Evolutionary conservation across 345 rosid genomes (phyloP), one percentile per base, ranked within the genome.

Genomic region (Ceriops zippeliana): DNA sequence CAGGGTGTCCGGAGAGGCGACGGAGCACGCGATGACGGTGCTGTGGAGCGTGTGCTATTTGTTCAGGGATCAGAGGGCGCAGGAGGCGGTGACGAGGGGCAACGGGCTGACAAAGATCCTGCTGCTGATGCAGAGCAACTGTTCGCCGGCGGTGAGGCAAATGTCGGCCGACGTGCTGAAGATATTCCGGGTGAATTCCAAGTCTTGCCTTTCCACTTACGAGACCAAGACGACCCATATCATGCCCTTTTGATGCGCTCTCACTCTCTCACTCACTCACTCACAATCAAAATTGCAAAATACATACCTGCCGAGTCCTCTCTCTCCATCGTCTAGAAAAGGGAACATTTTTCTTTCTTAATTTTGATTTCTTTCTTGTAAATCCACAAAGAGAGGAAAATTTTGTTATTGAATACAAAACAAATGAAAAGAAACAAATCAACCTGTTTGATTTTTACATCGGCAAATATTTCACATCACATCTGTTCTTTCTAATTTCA

Each of bases 221-320:
- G 85, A 89, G n/a, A 93, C 98, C 19, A 88, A 89, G 65, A 88
- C 97, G 34, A 93, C 95, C 63, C 98, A 91, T 77, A 89, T 93
- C 56, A 89, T 81, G 82, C 98, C 98, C 47, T 89, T 87, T 73
- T 93, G 92, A 93, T 69, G 49, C 49, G 13, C 47, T 30, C 35
- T 24, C 26, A 22, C 24, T 38, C 3, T 10, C 15, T 53, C 58
- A 0, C 34, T 0, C 16, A 11, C 47, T 38, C 3, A 11, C 15
- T 53, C 58, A 1, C 2, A 53, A 1, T 19, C 11, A 53, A 2
- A 53, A 4, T 53, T 53, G 58, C 26, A 28, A 53, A 7, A 5
- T 7, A 53, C 58, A 21, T 21, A 7, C 9, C 49, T 42, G 49
- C 16, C 17, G 49, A 42, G 49, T 35, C 10, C 42, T 35, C 16